Conservation (phyloP, 441 rosid species). For the Euphorbia celastroides region DNA sequence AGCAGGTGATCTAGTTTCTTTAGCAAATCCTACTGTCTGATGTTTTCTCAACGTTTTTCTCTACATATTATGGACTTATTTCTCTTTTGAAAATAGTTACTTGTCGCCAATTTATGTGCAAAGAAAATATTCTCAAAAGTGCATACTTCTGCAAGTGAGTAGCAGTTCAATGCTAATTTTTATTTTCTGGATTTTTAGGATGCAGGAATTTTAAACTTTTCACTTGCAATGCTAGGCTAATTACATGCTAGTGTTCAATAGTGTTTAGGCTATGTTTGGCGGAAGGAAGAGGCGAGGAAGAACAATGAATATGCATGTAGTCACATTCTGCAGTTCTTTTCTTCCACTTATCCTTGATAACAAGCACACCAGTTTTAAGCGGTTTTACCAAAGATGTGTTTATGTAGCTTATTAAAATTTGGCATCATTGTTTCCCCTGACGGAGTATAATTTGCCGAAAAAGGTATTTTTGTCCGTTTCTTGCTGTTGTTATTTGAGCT, state of each 20-base stretch:
- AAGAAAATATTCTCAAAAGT: neutral
- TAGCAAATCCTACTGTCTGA: neutral
- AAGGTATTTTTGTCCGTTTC: slow-evolving; percentile 39
- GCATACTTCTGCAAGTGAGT: neutral
- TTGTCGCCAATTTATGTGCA: neutral
- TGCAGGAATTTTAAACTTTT: neutral
- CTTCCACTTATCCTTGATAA: too few species aligned
- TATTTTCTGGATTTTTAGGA: neutral
- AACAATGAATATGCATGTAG: too few species aligned
- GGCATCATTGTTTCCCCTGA: slow-evolving; percentile 15
- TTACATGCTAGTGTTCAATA: neutral
- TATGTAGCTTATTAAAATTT: neutral
- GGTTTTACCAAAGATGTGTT: neutral
- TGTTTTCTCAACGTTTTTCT: too few species aligned
- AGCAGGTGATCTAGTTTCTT: neutral
- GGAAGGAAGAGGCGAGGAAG: too few species aligned
- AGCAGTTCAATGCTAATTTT: slow-evolving; percentile 4
- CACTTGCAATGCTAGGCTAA: neutral
- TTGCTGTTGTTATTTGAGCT: slow-evolving; percentile 56
- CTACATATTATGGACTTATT: neutral
- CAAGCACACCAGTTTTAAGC: neutral
- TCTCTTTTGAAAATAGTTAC: neutral
- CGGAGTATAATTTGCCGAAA: slow-evolving; percentile 28
- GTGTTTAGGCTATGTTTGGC: neutral
- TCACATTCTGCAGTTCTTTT: too few species aligned